These are phyloP conservation scores for Coemansia sp. DNA, from an alignment of 192 early-diverging fungal species.

Conservation along the genomic window DNA sequence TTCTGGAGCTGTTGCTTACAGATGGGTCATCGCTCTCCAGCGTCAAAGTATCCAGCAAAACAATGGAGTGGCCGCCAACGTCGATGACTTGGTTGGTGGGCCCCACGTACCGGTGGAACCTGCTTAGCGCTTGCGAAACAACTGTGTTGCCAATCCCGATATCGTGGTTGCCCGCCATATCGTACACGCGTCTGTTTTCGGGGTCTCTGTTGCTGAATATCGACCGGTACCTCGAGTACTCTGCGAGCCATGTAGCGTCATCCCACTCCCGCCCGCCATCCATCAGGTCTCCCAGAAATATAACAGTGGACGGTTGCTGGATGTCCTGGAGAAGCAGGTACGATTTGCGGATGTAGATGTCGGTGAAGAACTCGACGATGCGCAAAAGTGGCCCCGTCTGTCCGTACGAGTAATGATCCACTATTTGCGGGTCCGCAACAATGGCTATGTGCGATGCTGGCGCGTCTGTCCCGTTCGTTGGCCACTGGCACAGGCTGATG, in stretches of 20 bases:
- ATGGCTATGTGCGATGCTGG: slow-evolving; percentile 59
- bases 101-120: slow-evolving; percentile 61
- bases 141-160: slow-evolving; percentile 78
- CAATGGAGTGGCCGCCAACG: slow-evolving; percentile 64
- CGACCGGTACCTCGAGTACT: slow-evolving; percentile 59
- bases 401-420: slow-evolving; percentile 85
- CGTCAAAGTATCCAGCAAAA: slow-evolving; percentile 79
- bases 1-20: slow-evolving; percentile 11
- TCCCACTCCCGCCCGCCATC: slow-evolving; percentile 70
- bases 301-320: slow-evolving; percentile 63
- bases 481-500: slow-evolving; percentile 38
- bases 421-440: slow-evolving; percentile 92
- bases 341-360: slow-evolving; percentile 82
- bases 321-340: slow-evolving; percentile 64
- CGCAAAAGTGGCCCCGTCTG: slow-evolving; percentile 64
- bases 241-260: slow-evolving; percentile 59
- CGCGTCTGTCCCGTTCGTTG: slow-evolving; percentile 7
- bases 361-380: slow-evolving; percentile 78
- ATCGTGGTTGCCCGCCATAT: slow-evolving; percentile 93
- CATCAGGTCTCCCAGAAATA: slow-evolving; percentile 88
- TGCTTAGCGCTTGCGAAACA: slow-evolving; percentile 26
- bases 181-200: slow-evolving; percentile 31
- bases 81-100: slow-evolving; percentile 59
- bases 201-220: slow-evolving; percentile 57
- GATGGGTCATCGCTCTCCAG: slow-evolving; percentile 48